Evolutionary conservation across 164 flowering plant genomes (phyloP), one percentile per base, ranked within the genome.

Genomic region (Euptelea pleiosperma): DNA sequence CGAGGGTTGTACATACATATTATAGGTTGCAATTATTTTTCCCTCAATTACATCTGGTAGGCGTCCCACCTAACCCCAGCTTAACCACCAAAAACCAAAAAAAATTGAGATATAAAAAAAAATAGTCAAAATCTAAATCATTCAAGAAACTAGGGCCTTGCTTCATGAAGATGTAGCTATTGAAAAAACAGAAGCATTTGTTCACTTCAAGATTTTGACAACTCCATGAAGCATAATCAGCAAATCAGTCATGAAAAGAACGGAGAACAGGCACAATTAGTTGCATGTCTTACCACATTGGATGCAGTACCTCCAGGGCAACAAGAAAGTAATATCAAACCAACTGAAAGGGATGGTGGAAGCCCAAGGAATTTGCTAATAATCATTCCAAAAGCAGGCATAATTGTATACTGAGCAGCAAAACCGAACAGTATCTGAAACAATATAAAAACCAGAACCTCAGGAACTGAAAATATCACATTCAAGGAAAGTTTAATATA

Each of bases 291-390:
- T 80, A 89, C 96, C 93, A 89, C 93, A 78, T 84, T 89, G 60
- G 96, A 89, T 25, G 96, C 93, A 10, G 91, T 86, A 26, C 93
- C 93, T 37, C 91, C 93, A 52, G 96, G 96, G 58, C 96, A 89
- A 70, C 91, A 84, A 54, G 72, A 64, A 45, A 89, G 91, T 64
- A 86, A 66, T 65, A 89, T 86, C 62, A 89, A 71, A 50, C 96
- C 93, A 55, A 83, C 96, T 26, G 96, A 77, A 54, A 89, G 74
- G 63, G 89, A 60, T 41, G 93, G 87, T 22, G 89, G 40, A 33
- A 89, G 87, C 45, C 91, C 86, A 68, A 86, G 60, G n/a, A 22
- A 16, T 72, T 82, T 86, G 73, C 87, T 77, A 65, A 89, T 60
- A 36, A 81, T 55, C 10, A 65, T 18, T 60, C 85, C 93, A 50